Evolutionary conservation across 2,329 filamentous ascomycete genomes (phyloP).

Genomic region (Plenodomus lindquistii): DNA sequence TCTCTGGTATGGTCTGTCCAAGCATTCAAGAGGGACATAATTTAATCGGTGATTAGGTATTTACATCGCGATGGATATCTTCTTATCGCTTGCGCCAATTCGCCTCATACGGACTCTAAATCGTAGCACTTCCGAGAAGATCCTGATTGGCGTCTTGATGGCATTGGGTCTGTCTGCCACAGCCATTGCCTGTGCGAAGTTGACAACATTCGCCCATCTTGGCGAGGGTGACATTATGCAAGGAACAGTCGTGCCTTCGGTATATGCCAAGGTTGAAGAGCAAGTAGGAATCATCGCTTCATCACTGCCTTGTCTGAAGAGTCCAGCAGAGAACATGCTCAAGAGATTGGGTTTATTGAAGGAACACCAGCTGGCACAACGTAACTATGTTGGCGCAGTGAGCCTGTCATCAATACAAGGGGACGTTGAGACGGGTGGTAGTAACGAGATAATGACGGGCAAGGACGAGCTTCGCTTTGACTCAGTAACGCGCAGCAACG

Average conservation of each 20-base stretch:
- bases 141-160: conserved; percentile 30
- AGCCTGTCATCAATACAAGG: conserved; percentile 6
- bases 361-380: conserved; percentile 17
- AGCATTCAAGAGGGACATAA: neutral
- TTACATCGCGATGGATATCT: conserved; percentile 31
- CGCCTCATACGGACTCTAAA: conserved; percentile 25
- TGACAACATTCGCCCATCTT: conserved; percentile 28
- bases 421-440: conserved; percentile 7
- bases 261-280: conserved; percentile 33
- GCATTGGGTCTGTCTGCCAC: conserved; percentile 30
- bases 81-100: conserved; percentile 31
- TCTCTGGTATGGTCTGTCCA: conserved; percentile 18
- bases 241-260: conserved; percentile 26
- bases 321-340: conserved; percentile 20
- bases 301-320: conserved; percentile 29
- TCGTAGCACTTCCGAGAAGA: conserved; percentile 24
- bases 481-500: no score
- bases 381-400: conserved; percentile 23
- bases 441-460: conserved; percentile 6
- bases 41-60: conserved; percentile 11
- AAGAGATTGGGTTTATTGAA: conserved; percentile 24
- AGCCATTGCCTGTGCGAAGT: conserved; percentile 23
- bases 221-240: conserved; percentile 31
- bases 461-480: conserved; percentile 14
- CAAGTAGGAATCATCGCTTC: conserved; percentile 32